Conservation (phyloP, 106 monocot species). For the Hemerocallis citrina region DNA sequence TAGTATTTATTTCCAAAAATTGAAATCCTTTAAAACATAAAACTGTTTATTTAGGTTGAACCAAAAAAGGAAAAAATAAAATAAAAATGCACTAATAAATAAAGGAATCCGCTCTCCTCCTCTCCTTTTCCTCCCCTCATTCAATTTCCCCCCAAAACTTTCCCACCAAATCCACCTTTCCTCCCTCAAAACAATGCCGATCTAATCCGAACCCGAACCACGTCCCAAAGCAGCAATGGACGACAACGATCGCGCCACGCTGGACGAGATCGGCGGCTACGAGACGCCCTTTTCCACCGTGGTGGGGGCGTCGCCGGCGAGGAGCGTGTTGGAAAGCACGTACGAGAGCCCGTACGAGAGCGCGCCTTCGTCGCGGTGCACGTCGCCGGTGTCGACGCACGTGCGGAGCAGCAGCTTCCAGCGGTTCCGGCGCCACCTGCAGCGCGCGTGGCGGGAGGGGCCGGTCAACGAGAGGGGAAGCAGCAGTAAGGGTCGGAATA, state of each 20-base stretch:
- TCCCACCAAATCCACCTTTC: not conserved
- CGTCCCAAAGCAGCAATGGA: not conserved
- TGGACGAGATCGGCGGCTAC: not conserved
- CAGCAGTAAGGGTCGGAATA: conserved; percentile 12
- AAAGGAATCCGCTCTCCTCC: not conserved
- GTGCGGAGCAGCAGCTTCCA: conserved; percentile 65
- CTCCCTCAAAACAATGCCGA: not conserved
- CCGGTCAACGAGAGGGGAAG: conserved; percentile 5
- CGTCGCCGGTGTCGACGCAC: conserved; percentile 28
- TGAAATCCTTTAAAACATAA: too few relatives aligned
- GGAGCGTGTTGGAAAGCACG: not conserved
- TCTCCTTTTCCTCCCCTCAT: not conserved
- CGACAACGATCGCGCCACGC: not conserved
- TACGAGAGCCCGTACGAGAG: not conserved
- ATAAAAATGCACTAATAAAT: too few relatives aligned
- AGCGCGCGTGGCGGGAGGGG: conserved; percentile 74
- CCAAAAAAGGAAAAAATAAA: too few relatives aligned
- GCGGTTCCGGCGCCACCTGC: conserved; percentile 68
- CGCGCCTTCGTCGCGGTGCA: conserved; percentile 10
- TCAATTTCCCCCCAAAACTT: not conserved
- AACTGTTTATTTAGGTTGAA: too few relatives aligned
- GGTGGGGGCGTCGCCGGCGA: not conserved
- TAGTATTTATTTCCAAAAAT: too few relatives aligned
- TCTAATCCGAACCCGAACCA: not conserved
- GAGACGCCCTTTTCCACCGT: not conserved